Base-by-base conservation (phyloP, 306 rosid species). In the Morella rubra region DNA sequence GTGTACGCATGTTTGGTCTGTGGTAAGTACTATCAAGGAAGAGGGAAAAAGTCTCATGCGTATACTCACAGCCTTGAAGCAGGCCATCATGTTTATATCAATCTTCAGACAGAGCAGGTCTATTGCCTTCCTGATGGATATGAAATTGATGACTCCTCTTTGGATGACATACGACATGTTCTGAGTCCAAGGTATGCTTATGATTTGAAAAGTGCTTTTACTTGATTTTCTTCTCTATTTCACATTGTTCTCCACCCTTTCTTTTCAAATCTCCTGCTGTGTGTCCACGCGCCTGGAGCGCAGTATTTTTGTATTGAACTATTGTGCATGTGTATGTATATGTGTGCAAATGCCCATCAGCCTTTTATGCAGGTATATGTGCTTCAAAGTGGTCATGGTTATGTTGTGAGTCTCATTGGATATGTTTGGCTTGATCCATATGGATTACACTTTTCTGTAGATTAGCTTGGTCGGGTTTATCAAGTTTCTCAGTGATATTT, bases 21-120 rank as follows among this genome's bases (percentile, higher is more conserved):
- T 59, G 99, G 99, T 40, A 95, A 95, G 79, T 95, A 92, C 80
- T 92, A 85, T 80, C 97, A 95, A 89, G 99, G 99, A 60, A 90
- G 98, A 73, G 99, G 99, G 84, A 95, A 53, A 86, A 95, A 81
- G 70, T 95, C 99, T 73, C 99, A 90, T 76, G 98, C 98, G 22
- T 95, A 95, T 81, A 95, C 98, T n/a, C 98, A 95, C 76, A 92
- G 98, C 75, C 90, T 95, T 65, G 98, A 95, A 86, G 98, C 97
- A 11, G 98, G 96, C 41, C 98, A 95, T 86, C 98, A 95, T 64
- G 97, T 95, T 60, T 95, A 88, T 68, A 89, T 92, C 83, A 95
- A 95, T 87, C 97, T 95, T 44, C 93, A 75, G 50, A 95, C 98
- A 2, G 97, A 95, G 88, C 93, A 88, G 85, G 98, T 95, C 61